phyloP scores from a whole-genome alignment of 257 asterid species.

The Osmanthus fragrans region DNA sequence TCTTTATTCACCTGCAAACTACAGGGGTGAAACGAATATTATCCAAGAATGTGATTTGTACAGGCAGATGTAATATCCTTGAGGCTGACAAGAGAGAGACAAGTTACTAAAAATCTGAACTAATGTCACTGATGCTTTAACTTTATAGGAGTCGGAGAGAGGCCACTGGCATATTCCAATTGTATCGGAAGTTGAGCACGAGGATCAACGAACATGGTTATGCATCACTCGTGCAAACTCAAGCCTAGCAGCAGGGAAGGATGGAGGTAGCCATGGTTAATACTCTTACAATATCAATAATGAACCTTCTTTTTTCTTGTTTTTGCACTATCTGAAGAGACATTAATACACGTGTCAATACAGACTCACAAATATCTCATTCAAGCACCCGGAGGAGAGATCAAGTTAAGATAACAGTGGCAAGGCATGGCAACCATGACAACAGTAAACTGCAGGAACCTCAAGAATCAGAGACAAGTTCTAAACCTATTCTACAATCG shows the following conservation, averaged over 20 bases:
- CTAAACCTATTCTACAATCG: conserved; percentile 25
- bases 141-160: conserved; percentile 67
- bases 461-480: conserved; percentile 34
- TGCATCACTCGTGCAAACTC: conserved; percentile 60
- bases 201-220: conserved; percentile 70
- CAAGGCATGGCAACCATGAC: conserved; percentile 10
- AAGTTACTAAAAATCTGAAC: not conserved
- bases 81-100: not conserved
- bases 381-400: conserved; percentile 23
- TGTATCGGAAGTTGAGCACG: conserved; percentile 53
- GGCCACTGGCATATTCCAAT: conserved; percentile 93
- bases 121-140: conserved; percentile 17
- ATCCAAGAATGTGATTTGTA: not conserved
- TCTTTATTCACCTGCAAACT: not conserved
- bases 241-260: conserved; percentile 25
- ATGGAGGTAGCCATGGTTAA: conserved; percentile 26
- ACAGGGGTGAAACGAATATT: not conserved
- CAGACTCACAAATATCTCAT: conserved; percentile 33
- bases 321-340: not conserved
- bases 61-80: not conserved
- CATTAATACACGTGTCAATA: conserved; percentile 3
- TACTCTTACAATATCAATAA: conserved; percentile 1
- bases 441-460: conserved; percentile 24
- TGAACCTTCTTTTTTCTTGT: not conserved
- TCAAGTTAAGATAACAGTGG: conserved; percentile 22